A percentile compares a stretch with the other conserved stretches of the same genome.
These are phyloP conservation scores for Phlyctochytrium planicorne DNA, from an alignment of 192 early-diverging fungal genomes.

Conservation along the genomic window DNA sequence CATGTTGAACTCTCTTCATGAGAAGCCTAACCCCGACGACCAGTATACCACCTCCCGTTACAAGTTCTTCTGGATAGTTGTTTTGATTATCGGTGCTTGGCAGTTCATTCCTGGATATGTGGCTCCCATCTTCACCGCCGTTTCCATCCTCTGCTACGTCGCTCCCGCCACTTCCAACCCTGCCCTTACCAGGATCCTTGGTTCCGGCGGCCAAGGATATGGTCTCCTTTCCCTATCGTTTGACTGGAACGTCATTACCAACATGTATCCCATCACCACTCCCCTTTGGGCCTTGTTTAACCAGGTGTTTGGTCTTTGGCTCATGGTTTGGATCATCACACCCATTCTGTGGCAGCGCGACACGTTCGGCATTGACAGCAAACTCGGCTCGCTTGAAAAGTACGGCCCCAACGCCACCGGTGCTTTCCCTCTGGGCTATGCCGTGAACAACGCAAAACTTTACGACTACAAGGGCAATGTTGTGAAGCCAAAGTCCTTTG, in stretches of 20 bases:
- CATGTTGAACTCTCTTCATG: constrained; percentile 20
- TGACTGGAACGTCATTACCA: constrained; percentile 21
- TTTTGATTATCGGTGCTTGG: constrained; percentile 22
- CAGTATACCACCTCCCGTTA: background rate
- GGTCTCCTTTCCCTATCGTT: constrained; percentile 22
- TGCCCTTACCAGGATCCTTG: background rate
- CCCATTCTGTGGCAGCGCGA: constrained; percentile 18
- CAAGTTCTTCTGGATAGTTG: constrained; percentile 4
- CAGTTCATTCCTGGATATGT: constrained; percentile 3
- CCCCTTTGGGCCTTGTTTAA: constrained; percentile 22
- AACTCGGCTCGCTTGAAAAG: background rate
- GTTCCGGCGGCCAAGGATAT: background rate
- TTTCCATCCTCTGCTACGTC: constrained; percentile 9
- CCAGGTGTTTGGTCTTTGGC: constrained; percentile 8
- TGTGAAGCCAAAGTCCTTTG: background rate
- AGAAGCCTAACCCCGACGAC: background rate
- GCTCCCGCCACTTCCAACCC: background rate
- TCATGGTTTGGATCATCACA: constrained; percentile 19
- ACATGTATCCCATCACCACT: constrained; percentile 4
- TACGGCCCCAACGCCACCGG: constrained; percentile 4
- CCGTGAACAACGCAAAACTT: constrained; percentile 3
- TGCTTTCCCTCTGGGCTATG: constrained; percentile 15
- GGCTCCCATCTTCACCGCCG: background rate
- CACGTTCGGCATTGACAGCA: constrained; percentile 5
- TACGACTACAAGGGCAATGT: constrained; percentile 1